These are phyloP conservation scores for Aspergillus homomorphus DNA, from an alignment of 495 filamentous ascomycete genomes.

Conservation along the genomic window DNA sequence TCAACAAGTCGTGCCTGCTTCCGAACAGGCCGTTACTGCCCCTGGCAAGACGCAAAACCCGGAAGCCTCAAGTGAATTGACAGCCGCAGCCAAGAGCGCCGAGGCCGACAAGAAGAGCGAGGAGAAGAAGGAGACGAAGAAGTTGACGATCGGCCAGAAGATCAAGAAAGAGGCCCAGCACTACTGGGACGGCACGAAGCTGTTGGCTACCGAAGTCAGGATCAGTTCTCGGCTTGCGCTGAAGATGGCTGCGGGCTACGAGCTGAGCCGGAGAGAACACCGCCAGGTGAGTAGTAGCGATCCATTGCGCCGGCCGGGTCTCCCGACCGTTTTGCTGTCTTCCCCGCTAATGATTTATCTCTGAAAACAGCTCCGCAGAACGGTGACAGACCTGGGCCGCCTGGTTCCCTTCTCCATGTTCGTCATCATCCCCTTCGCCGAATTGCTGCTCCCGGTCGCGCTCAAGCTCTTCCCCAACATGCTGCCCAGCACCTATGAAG, in stretches of 20 bases:
- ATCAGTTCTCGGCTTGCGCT: conserved; percentile 87
- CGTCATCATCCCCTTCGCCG: conserved; percentile 93
- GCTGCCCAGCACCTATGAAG: conserved; percentile 96
- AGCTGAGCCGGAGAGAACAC: conserved; percentile 89
- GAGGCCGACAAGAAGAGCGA: conserved; percentile 52
- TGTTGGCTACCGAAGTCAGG: conserved; percentile 85
- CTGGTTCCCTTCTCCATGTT: conserved; percentile 96
- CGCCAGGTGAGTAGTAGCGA: conserved; percentile 60
- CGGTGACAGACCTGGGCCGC: conserved; percentile 87
- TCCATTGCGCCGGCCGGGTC: background rate
- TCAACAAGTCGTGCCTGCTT: conserved; percentile 24
- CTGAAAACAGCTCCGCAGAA: conserved; percentile 67
- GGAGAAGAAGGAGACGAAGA: conserved; percentile 78
- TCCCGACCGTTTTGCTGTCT: too few relatives aligned
- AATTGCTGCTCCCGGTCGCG: conserved; percentile 89
- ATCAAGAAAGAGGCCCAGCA: conserved; percentile 88
- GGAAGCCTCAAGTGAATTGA: conserved; percentile 42
- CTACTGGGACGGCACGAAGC: conserved; percentile 99
- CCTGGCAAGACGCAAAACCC: conserved; percentile 47
- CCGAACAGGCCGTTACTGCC: conserved; percentile 36
- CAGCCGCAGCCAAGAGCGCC: conserved; percentile 42
- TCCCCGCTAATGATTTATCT: conserved; percentile 5
- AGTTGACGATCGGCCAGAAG: conserved; percentile 84
- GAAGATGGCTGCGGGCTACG: conserved; percentile 98
- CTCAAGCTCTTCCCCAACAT: conserved; percentile 95